Evolutionary conservation across 2,329 filamentous ascomycete species (phyloP).

Genomic region (Talaromyces sp.): DNA sequence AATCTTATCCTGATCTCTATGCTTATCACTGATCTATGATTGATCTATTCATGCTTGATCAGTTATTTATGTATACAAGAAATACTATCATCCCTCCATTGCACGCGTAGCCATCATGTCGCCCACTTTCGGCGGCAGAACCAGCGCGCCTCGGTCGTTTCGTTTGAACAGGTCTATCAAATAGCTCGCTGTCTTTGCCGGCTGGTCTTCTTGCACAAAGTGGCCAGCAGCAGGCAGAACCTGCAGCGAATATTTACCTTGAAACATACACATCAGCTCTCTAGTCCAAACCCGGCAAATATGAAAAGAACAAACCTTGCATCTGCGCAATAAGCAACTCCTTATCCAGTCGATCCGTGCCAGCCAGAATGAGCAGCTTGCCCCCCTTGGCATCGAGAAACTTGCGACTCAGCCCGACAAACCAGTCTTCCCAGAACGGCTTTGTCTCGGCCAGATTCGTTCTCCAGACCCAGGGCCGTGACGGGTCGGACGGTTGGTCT

Average conservation of each 20-base stretch:
- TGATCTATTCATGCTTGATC: neutral
- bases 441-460: constrained; percentile 80
- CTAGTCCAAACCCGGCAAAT: neutral
- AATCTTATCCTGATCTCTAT: neutral
- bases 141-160: constrained; percentile 78
- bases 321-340: constrained; percentile 94
- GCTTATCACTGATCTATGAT: too few species aligned
- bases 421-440: constrained; percentile 93
- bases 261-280: constrained; percentile 13
- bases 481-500: constrained; percentile 23
- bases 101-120: constrained; percentile 50
- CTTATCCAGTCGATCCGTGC: constrained; percentile 83
- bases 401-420: constrained; percentile 77
- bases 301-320: constrained; percentile 59
- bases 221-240: constrained; percentile 94
- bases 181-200: constrained; percentile 78
- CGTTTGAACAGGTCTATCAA: constrained; percentile 86
- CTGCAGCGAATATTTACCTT: constrained; percentile 84
- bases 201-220: constrained; percentile 93
- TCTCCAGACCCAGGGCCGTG: constrained; percentile 69
- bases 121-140: constrained; percentile 87
- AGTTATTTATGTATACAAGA: neutral
- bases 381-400: constrained; percentile 77
- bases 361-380: constrained; percentile 78
- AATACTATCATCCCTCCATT: constrained; percentile 37